These are phyloP conservation scores for Lagenidium giganteum DNA, from an alignment of 352 stramenopile genomes.

Conservation along the genomic window DNA sequence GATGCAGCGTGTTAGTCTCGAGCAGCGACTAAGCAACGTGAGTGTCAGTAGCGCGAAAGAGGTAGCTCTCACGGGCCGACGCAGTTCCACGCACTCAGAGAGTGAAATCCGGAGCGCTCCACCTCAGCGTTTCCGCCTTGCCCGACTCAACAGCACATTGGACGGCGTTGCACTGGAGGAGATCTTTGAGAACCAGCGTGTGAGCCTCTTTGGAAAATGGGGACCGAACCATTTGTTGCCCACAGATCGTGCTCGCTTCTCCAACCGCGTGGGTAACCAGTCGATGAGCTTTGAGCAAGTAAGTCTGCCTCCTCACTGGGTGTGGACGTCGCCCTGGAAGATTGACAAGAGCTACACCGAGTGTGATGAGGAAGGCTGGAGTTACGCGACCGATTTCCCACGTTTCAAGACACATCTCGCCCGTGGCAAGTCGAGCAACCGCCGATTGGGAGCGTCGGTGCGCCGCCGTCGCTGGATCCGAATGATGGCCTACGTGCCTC, in stretches of 20 bases:
- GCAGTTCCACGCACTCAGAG: not conserved
- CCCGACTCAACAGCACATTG: slow-evolving; percentile 60
- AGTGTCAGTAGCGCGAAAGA: not conserved
- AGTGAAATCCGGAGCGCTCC: slow-evolving; percentile 7
- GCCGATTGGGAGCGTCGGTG: slow-evolving; percentile 65
- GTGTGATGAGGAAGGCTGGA: slow-evolving; percentile 86
- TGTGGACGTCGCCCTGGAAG: slow-evolving; percentile 81
- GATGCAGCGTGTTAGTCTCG: not conserved
- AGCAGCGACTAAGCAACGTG: not conserved
- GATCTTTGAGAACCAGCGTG: slow-evolving; percentile 86
- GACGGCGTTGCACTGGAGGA: slow-evolving; percentile 77
- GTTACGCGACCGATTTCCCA: slow-evolving; percentile 81
- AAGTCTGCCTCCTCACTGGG: slow-evolving; percentile 64
- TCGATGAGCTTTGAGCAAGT: slow-evolving; percentile 79
- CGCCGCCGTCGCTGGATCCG: slow-evolving; percentile 78
- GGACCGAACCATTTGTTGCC: slow-evolving; percentile 77
- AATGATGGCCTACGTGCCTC: slow-evolving; percentile 78
- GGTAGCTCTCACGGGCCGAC: not conserved
- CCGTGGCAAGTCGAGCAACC: slow-evolving; percentile 74
- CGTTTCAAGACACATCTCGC: slow-evolving; percentile 81
- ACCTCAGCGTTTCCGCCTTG: slow-evolving; percentile 24
- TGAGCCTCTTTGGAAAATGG: slow-evolving; percentile 87
- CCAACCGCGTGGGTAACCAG: slow-evolving; percentile 74
- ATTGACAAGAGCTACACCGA: slow-evolving; percentile 88
- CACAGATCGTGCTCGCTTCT: slow-evolving; percentile 76